These are phyloP conservation scores for Solanum hybrid DNA, from an alignment of 305 asterid genomes.

Conservation along the genomic window DNA sequence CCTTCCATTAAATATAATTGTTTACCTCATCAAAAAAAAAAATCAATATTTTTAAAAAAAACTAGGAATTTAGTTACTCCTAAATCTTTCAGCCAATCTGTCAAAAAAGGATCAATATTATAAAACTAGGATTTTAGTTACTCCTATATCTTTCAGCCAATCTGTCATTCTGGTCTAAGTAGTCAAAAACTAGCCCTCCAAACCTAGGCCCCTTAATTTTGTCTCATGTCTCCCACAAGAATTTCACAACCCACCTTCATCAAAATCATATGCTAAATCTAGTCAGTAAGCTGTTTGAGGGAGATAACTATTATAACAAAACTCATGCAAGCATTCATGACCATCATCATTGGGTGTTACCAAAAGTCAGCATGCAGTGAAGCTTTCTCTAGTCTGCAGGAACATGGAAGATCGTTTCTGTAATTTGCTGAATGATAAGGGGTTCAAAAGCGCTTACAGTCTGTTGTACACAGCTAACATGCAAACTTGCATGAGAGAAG, in stretches of 20 bases:
- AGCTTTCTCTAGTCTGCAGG: neutral
- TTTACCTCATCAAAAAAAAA: neutral
- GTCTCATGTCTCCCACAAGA: neutral
- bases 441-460: neutral
- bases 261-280: neutral
- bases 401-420: neutral
- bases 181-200: neutral
- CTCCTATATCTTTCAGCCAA: neutral
- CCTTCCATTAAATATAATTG: neutral
- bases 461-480: neutral
- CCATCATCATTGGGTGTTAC: neutral
- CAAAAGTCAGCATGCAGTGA: neutral
- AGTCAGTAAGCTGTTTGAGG: neutral
- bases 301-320: neutral
- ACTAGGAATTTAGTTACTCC: neutral
- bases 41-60: neutral
- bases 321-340: neutral
- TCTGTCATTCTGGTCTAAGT: neutral
- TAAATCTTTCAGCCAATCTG: neutral
- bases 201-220: neutral
- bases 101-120: neutral
- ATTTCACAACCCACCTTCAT: neutral
- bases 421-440: neutral
- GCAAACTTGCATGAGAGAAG: neutral
- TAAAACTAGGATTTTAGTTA: neutral